A percentile compares a stretch with the other conserved stretches of the same genome.
These are phyloP conservation scores for Volvox africanus DNA, from an alignment of 139 green algal species.

Conservation along the genomic window DNA sequence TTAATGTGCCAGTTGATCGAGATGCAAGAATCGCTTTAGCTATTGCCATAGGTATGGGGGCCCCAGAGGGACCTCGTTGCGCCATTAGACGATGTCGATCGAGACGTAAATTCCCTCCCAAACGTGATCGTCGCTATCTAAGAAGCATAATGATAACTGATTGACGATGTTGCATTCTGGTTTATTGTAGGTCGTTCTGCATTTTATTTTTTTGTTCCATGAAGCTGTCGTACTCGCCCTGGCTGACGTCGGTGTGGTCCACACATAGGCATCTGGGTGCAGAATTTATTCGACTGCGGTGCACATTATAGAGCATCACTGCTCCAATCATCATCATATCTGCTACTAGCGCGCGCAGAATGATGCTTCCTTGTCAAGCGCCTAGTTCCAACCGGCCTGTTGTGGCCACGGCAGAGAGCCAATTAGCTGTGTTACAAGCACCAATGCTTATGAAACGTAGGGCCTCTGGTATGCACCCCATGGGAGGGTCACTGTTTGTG, in stretches of 20 bases:
- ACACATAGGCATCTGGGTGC: too few species aligned
- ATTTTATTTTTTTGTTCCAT: background rate
- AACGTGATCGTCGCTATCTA: too few species aligned
- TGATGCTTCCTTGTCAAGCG: background rate
- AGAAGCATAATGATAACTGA: too few species aligned
- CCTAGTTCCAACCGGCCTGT: background rate
- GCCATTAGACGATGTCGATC: background rate
- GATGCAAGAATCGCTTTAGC: constrained; percentile 50
- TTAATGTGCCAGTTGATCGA: constrained; percentile 29
- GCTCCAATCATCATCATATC: background rate
- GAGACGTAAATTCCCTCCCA: background rate
- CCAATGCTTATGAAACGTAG: background rate
- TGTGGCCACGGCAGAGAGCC: background rate
- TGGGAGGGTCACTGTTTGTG: background rate
- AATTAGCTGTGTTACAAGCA: background rate
- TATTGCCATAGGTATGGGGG: constrained; percentile 7
- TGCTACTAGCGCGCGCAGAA: background rate
- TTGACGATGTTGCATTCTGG: too few species aligned
- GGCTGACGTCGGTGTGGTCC: too few species aligned
- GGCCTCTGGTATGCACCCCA: background rate
- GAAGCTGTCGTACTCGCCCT: background rate
- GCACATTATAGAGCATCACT: background rate
- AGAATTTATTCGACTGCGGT: too few species aligned
- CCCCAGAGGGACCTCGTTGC: background rate
- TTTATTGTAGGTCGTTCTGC: too few species aligned